Conservation (phyloP, 2,329 filamentous ascomycete species). For the Clonostachys solani region DNA sequence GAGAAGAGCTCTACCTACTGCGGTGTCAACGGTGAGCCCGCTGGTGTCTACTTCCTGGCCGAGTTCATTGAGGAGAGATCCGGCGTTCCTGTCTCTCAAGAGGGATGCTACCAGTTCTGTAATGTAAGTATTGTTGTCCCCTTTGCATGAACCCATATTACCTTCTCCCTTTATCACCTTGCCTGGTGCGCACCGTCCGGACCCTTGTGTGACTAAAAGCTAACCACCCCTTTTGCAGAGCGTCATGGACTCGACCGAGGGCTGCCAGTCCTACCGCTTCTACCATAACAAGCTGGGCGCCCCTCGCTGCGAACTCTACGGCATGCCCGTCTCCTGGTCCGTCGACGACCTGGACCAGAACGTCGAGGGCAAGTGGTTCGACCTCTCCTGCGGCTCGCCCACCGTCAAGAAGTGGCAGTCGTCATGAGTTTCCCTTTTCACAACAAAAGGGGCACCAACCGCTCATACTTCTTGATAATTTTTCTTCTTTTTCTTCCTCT, state of each 20-base stretch:
- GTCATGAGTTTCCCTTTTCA: no score
- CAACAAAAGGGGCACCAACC: no score
- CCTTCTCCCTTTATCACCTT: background rate
- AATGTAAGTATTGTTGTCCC: slow-evolving; percentile 14
- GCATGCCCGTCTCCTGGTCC: slow-evolving; percentile 19
- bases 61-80: slow-evolving; percentile 27
- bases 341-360: slow-evolving; percentile 19
- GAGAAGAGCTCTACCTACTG: slow-evolving; percentile 22
- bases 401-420: slow-evolving; percentile 12
- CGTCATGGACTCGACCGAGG: slow-evolving; percentile 18
- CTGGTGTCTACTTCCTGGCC: slow-evolving; percentile 29
- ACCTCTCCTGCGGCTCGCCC: slow-evolving; percentile 28
- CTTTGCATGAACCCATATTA: background rate
- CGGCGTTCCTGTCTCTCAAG: slow-evolving; percentile 24
- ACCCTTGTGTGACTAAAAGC: no score
- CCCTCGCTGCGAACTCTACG: slow-evolving; percentile 29
- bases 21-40: slow-evolving; percentile 27
- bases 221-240: slow-evolving; percentile 11
- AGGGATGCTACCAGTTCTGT: slow-evolving; percentile 38
- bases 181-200: background rate
- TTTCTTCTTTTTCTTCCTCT: no score
- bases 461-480: no score
- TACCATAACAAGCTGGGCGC: slow-evolving; percentile 19
- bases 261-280: slow-evolving; percentile 29
- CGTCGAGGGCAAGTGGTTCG: slow-evolving; percentile 25